Evolutionary conservation across 495 filamentous ascomycete species (phyloP), one percentile per base, ranked within the genome.

Genomic region (Podospora conica): DNA sequence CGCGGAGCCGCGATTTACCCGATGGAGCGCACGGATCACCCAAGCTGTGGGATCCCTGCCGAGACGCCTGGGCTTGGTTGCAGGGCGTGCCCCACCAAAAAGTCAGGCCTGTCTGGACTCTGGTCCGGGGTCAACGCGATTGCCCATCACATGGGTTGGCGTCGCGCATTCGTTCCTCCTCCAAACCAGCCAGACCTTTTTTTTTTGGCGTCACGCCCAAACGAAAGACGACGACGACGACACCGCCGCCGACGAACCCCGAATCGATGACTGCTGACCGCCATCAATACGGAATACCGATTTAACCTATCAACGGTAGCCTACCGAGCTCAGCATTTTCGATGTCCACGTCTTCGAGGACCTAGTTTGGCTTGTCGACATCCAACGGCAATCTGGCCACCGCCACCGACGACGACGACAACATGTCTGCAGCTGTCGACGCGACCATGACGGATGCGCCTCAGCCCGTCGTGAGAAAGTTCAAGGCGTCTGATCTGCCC

Each of bases 401-500:
- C 40, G 8, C 40, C 40, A 9, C 40, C 40, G 8, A 15, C 40
- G 40, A 48, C 40, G 8, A 48, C 56, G 29, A 64, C 7, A 63
- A 28, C 29, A 74, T 73, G 72, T 61, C 71, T 23, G 24, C 67
- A 24, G 56, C 20, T 20, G 28, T 68, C 18, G 63, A 69, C 10
- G 9, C 61, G 0, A 5, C 66, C 10, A 63, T 55, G 1, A 18
- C 64, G 15, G 56, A 59, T 55, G 53, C 20, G 11, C 53, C 55
- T 7, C 56, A 61, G 21, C 29, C 63, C 8, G 55, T 62, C 24
- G 69, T 84, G 76, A 76, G 90, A 84, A 91, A 89, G 70, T 89
- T 93, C 80, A 96, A 94, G 78, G 85, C 89, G 18, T 90, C 91
- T 2, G 93, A 96, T 63, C 81, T 97, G 4, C 92, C 92, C 7